Conservation (phyloP, 1,284 basidiomycete species). For the Thecaphora thlaspeos region DNA sequence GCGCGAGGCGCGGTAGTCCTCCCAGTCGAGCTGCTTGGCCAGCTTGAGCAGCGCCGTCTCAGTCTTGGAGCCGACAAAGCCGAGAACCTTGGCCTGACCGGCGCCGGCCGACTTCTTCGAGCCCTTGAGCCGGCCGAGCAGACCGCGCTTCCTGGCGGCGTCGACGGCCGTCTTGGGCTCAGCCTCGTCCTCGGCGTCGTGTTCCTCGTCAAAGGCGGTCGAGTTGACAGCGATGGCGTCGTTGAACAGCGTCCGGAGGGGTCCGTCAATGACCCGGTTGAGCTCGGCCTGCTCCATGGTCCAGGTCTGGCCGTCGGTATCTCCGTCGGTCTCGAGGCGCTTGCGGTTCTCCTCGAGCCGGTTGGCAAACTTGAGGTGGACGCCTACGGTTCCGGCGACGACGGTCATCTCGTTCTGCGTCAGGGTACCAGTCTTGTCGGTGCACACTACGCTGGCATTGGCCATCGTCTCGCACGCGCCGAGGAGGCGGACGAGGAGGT, state of each 20-base stretch:
- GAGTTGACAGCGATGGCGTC: constrained; percentile 87
- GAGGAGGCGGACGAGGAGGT: constrained; percentile 88
- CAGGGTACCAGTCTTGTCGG: constrained; percentile 81
- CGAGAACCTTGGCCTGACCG: constrained; percentile 45
- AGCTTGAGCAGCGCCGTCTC: constrained; percentile 90
- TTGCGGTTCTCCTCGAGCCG: constrained; percentile 72
- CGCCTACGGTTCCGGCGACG: constrained; percentile 89
- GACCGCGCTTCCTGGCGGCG: constrained; percentile 24
- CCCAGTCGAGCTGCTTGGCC: constrained; percentile 82
- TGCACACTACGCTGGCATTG: constrained; percentile 92
- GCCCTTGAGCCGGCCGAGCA: constrained; percentile 20
- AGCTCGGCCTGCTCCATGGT: constrained; percentile 73
- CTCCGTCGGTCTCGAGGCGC: constrained; percentile 70
- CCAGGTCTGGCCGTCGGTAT: constrained; percentile 66
- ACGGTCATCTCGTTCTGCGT: constrained; percentile 94
- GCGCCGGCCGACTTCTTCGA: constrained; percentile 17
- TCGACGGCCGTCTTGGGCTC: constrained; percentile 10
- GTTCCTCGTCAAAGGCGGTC: constrained; percentile 72
- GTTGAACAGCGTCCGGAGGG: constrained; percentile 73
- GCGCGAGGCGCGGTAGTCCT: constrained; percentile 70
- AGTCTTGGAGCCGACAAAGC: constrained; percentile 92
- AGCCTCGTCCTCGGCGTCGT: constrained; percentile 58
- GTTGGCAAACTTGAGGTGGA: constrained; percentile 88
- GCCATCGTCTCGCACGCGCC: constrained; percentile 98
- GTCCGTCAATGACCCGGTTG: constrained; percentile 64